phyloP scores from a whole-genome alignment of 495 filamentous ascomycete genomes.

The Ascodesmis nigricans region DNA sequence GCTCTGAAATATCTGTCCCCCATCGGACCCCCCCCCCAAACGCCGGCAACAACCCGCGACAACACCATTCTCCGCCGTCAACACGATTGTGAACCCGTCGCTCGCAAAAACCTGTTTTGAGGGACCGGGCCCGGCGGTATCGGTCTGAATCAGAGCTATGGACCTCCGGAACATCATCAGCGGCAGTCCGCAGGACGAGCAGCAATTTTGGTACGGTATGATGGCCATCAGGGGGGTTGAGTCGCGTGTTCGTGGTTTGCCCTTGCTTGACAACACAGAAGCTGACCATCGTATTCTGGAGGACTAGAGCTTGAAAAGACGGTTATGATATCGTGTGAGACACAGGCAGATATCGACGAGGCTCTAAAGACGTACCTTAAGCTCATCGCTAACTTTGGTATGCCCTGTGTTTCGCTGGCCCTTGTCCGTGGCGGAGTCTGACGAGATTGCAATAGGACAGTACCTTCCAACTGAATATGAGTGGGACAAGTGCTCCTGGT shows the following conservation, averaged over 20 bases:
- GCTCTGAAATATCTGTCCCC: too few species aligned
- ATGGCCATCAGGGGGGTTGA: too few species aligned
- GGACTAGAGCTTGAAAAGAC: slow-evolving; percentile 57
- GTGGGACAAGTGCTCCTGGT: slow-evolving; percentile 61
- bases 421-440: not conserved
- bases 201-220: slow-evolving; percentile 85
- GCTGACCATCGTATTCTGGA: slow-evolving; percentile 10
- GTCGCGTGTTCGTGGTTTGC: too few species aligned
- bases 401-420: slow-evolving; percentile 1
- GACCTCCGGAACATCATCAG: too few species aligned
- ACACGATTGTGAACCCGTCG: too few species aligned
- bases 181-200: slow-evolving; percentile 56
- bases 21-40: too few species aligned
- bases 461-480: slow-evolving; percentile 71
- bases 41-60: too few species aligned
- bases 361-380: slow-evolving; percentile 62
- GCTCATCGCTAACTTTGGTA: slow-evolving; percentile 29
- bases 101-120: too few species aligned
- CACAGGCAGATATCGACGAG: slow-evolving; percentile 66
- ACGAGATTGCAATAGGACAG: slow-evolving; percentile 31
- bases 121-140: too few species aligned
- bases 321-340: slow-evolving; percentile 45
- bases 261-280: slow-evolving; percentile 2
- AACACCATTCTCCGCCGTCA: too few species aligned
- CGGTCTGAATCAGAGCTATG: too few species aligned